Base-by-base conservation (phyloP, 768 basidiomycete species). In the Omphalotus guepiniiformis region DNA sequence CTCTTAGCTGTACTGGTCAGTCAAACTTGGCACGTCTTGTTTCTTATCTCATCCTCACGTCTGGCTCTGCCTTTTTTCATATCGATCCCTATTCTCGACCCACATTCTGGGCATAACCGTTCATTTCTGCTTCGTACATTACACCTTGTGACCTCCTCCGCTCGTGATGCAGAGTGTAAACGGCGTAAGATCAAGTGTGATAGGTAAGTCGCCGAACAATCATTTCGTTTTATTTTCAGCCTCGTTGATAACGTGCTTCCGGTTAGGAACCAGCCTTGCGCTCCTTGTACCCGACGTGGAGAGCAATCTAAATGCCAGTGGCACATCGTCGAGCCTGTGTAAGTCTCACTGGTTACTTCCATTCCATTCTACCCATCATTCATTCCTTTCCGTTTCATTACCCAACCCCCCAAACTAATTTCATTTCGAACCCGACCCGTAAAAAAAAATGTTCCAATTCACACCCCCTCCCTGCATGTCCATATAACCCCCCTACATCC, bases 161-260 rank as follows among this genome's bases (percentile, higher is more conserved):
- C 60, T 58, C 59, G 59, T 62, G 59, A 64, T 63, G 39, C 59
- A 89, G 89, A 90, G 63, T 91, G 88, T 64, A 91, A 91, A 64
- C 70, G 88, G 57, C 77, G 88, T 35, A 91, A 92, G 73, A 91
- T 91, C 65, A 87, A 85, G 61, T 92, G 89, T 64, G 88, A 92
- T 70, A 85, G 85, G 85, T 85, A 61, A 58, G 71, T 45, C 59
- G 58, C 1, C 25, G 32, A 42, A 12, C 55, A n/a, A n/a, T n/a
- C n/a, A n/a, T n/a, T n/a, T n/a, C n/a, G n/a, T 53, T 53, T 54
- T 50, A 57, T 47, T 39, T 15, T 25, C 25, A 19, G 26, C 6
- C 15, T 22, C 7, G 18, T 48, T 52, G 45, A 51, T 69, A 49
- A 66, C 60, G 47, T 50, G 50, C 53, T 51, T 39, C 55, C 45